Base-by-base conservation (phyloP, 2,329 filamentous ascomycete species). In the Juglanconis oblonga region DNA sequence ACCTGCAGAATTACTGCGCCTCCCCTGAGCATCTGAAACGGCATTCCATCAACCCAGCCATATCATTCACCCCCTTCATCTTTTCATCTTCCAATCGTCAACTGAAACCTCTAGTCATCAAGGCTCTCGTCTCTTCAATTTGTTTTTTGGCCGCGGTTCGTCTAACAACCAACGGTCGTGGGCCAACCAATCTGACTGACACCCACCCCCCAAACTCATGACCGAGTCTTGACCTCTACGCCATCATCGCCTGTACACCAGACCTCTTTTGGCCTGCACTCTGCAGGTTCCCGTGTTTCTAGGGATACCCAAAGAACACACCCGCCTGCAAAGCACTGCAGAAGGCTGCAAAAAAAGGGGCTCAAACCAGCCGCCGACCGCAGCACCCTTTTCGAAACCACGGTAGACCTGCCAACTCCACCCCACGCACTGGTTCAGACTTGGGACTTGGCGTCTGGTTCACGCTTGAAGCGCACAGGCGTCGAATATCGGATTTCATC, bases 11-110 rank as follows among this genome's bases (percentile, higher is more conserved):
- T 48, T 48, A 50, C 54, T 61, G 61, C 61, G 61, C 61, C 61
- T 49, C 61, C 61, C 61, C 58, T 63, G 58, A 40, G 36, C 55
- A 55, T 55, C 61, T 63, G 61, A 63, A 63, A 63, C 61, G 54
- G 17, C 42, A 17, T 40, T 52, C 53, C 54, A 47, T 51, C 47
- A 32, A n/a, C 36, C 57, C 57, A 59, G 45, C 57, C 61, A 62
- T 59, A 54, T 49, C 29, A 33, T 33, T 42, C 33, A n/a, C 29
- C 32, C 55, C 47, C 48, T 51, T 51, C 48, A 57, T 57, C 45
- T 47, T 40, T 35, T 45, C 38, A 33, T 40, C 7, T 42, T 14
- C 35, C 45, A 31, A 13, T 35, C 47, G 24, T 44, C 29, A 40
- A 36, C 52, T 55, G 52, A 55, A 55, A 55, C 52, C 52, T 47